Evolutionary conservation across 2,329 filamentous ascomycete species (phyloP).

Genomic region (Aspergillus alliaceus): DNA sequence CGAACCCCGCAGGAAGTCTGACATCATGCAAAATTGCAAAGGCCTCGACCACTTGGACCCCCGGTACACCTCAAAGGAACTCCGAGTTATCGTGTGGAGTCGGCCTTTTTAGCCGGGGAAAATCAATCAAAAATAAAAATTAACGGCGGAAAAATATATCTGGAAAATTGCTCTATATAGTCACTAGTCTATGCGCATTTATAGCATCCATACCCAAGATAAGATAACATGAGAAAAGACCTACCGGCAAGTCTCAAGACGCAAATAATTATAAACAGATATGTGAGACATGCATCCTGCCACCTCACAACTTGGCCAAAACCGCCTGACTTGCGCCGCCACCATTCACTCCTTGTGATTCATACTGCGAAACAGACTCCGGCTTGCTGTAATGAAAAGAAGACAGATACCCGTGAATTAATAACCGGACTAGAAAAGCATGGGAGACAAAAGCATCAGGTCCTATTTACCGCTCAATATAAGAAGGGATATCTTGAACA

Average conservation of each 20-base stretch:
- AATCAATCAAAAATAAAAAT: not conserved
- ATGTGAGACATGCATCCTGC: not conserved
- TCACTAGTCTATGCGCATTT: slow-evolving; percentile 13
- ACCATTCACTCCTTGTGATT: slow-evolving; percentile 7
- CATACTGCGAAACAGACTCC: slow-evolving; percentile 8
- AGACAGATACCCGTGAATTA: slow-evolving; percentile 18
- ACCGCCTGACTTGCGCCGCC: slow-evolving; percentile 12
- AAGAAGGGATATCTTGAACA: slow-evolving; percentile 75
- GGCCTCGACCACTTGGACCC: slow-evolving; percentile 3
- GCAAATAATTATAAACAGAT: slow-evolving; percentile 6
- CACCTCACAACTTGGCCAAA: slow-evolving; percentile 14
- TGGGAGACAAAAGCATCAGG: slow-evolving; percentile 10
- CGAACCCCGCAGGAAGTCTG: slow-evolving; percentile 20
- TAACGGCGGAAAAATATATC: not conserved
- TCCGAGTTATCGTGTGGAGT: not conserved
- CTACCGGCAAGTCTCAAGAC: slow-evolving; percentile 5
- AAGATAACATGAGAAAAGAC: slow-evolving; percentile 9
- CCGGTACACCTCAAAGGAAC: slow-evolving; percentile 3
- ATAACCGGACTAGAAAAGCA: slow-evolving; percentile 13
- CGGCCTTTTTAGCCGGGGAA: too few species aligned
- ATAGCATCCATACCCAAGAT: slow-evolving; percentile 1
- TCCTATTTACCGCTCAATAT: slow-evolving; percentile 54
- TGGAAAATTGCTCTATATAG: slow-evolving; percentile 12
- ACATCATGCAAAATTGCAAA: slow-evolving; percentile 15
- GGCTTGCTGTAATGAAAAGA: slow-evolving; percentile 20